A percentile compares a stretch with the other conserved stretches of the same genome.
Conservation (phyloP, 2,329 filamentous ascomycete genomes). For the Exophiala spinifera region DNA sequence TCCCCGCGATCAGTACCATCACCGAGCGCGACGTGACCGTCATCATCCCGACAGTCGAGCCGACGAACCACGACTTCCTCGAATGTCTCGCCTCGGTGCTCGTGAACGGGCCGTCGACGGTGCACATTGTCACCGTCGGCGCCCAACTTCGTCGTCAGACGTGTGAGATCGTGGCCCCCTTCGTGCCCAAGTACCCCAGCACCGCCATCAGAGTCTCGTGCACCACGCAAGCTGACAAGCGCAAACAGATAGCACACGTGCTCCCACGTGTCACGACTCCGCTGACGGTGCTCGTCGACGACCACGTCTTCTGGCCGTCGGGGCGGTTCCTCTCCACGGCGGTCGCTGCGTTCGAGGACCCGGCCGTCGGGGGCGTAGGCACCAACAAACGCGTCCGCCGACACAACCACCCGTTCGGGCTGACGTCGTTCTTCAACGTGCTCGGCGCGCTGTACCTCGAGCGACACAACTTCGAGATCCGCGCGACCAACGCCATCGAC, state of each 20-base stretch:
- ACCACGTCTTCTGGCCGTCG: conserved; percentile 53
- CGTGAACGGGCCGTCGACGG: conserved; percentile 36
- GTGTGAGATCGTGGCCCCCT: conserved; percentile 5
- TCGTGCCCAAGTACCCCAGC: conserved; percentile 3
- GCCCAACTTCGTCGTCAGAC: conserved; percentile 14
- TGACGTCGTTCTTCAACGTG: conserved; percentile 49
- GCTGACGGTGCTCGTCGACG: conserved; percentile 51
- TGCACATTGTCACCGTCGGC: conserved; percentile 50
- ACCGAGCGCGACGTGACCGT: conserved; percentile 46
- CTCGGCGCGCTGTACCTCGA: conserved; percentile 59
- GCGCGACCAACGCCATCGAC: conserved; percentile 55
- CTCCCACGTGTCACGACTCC: conserved; percentile 38
- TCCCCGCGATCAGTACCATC: conserved; percentile 33
- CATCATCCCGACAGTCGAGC: conserved; percentile 53
- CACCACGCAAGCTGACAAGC: conserved; percentile 45
- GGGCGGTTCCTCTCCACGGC: conserved; percentile 41
- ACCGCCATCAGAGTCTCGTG: conserved; percentile 32
- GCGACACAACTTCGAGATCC: conserved; percentile 61
- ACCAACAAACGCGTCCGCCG: conserved; percentile 56
- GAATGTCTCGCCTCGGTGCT: conserved; percentile 44
- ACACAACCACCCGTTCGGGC: conserved; percentile 25
- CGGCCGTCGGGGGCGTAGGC: conserved; percentile 52
- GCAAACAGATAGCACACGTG: conserved; percentile 46
- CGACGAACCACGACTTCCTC: conserved; percentile 40
- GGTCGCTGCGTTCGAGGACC: conserved; percentile 46